Percentiles rank a stretch among this genome's conserved stretches.
phyloP scores from a whole-genome alignment of 768 basidiomycete genomes.

The Rhizopogon rudus region DNA sequence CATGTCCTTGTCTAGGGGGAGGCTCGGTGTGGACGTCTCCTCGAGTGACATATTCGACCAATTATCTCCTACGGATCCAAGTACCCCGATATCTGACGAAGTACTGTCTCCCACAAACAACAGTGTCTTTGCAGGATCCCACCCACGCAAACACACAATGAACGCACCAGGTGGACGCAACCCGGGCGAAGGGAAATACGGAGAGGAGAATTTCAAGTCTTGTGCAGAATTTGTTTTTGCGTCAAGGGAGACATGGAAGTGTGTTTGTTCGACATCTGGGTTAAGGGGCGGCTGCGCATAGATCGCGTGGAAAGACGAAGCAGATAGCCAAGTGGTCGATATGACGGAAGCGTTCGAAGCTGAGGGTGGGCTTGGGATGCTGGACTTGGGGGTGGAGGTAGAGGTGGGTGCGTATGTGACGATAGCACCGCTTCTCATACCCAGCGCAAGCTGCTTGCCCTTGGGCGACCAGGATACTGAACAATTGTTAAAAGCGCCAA shows the following conservation, averaged over 20 bases:
- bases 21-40: constrained; percentile 46
- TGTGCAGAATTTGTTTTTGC: constrained; percentile 32
- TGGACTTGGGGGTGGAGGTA: constrained; percentile 48
- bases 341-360: constrained; percentile 40
- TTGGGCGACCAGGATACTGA: constrained; percentile 83
- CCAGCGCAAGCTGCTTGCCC: constrained; percentile 80
- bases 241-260: constrained; percentile 38
- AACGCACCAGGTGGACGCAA: constrained; percentile 42
- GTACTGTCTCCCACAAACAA: constrained; percentile 45
- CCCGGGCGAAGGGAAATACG: constrained; percentile 41
- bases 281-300: constrained; percentile 44
- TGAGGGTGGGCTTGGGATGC: constrained; percentile 52
- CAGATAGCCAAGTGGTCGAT: constrained; percentile 63
- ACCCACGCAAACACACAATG: constrained; percentile 32
- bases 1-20: constrained; percentile 65
- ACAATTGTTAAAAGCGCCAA: constrained; percentile 7
- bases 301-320: constrained; percentile 61
- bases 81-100: constrained; percentile 44
- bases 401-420: constrained; percentile 59
- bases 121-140: constrained; percentile 39
- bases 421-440: constrained; percentile 65
- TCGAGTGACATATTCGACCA: constrained; percentile 45
- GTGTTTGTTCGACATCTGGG: constrained; percentile 37
- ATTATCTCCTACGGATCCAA: constrained; percentile 32
- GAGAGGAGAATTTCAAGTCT: constrained; percentile 34